Evolutionary conservation across 768 basidiomycete genomes (phyloP), one percentile per base, ranked within the genome.

Genomic region (Tremella fuciformis): DNA sequence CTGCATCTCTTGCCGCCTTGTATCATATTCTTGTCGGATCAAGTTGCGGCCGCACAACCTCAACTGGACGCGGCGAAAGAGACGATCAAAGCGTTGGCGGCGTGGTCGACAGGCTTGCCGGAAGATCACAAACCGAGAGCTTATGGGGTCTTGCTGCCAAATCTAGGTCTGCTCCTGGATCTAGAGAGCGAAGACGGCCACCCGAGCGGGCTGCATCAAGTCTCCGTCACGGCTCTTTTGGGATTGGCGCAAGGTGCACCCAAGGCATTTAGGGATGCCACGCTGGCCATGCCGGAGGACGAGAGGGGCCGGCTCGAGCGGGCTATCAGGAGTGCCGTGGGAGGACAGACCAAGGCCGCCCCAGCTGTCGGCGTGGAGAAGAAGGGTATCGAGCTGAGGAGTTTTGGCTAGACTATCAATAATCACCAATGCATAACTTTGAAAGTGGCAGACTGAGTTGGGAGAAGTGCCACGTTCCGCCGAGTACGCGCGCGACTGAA

Each of bases 251-350:
- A 87, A 0, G 77, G 82, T 0, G 83, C 85, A 2, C 88, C 93
- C 0, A 72, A 78, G 3, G 83, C 87, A 13, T 97, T 97, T 83
- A 91, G 89, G 73, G 89, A 91, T 46, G 89, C 88, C 1, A 86
- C 88, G 1, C 81, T 79, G 8, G 84, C 82, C 49, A 80, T 97
- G 19, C 85, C 86, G 25, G 71, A 80, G 7, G 74, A 80, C 0
- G 81, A 81, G 6, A 79, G 85, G 46, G 84, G 86, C 49, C 77
- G 82, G 21, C 74, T 97, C 52, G 93, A 97, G 74, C 80, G 82
- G 44, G 86, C 88, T 0, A 83, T 96, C 50, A 82, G 92, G 60
- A 85, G 86, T 53, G 86, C 86, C 3, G 82, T 93, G 18, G 57
- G 39, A 3, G 54, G 34, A 8, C 26, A 24, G 38, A 42, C 38